Conservation (phyloP, 2,329 filamentous ascomycete genomes). For the Pezicula radicicola region DNA sequence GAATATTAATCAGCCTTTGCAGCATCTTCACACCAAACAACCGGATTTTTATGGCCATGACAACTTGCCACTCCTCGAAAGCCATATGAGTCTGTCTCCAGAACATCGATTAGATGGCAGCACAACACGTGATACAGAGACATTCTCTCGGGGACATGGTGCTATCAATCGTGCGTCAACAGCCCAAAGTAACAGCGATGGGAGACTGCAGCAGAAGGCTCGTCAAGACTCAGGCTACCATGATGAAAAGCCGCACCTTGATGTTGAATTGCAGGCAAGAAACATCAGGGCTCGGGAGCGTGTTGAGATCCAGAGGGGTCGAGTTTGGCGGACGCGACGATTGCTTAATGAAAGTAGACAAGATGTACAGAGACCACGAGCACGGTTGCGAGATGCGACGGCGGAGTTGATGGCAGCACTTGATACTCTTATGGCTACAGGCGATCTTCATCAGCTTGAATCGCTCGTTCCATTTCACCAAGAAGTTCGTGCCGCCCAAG, state of each 20-base stretch:
- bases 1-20: too few species aligned
- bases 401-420: not conserved
- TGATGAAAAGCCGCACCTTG: conserved; percentile 1
- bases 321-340: conserved; percentile 13
- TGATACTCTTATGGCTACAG: conserved; percentile 14
- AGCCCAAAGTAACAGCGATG: too few species aligned
- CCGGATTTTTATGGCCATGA: too few species aligned
- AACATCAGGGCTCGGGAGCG: conserved; percentile 16
- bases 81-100: too few species aligned
- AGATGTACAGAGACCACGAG: conserved; percentile 10
- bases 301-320: conserved; percentile 12
- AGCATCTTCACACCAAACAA: too few species aligned
- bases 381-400: conserved; percentile 6
- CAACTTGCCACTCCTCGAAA: too few species aligned
- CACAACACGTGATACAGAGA: too few species aligned
- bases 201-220: not conserved
- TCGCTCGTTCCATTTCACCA: conserved; percentile 13
- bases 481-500: conserved; percentile 11
- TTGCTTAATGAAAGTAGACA: conserved; percentile 5
- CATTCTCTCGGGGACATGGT: too few species aligned
- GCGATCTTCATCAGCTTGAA: conserved; percentile 3
- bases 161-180: too few species aligned
- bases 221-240: conserved; percentile 15
- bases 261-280: conserved; percentile 8
- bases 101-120: too few species aligned